Evolutionary conservation across 2,329 filamentous ascomycete genomes (phyloP).

Genomic region (Ophiosphaerella korrae): DNA sequence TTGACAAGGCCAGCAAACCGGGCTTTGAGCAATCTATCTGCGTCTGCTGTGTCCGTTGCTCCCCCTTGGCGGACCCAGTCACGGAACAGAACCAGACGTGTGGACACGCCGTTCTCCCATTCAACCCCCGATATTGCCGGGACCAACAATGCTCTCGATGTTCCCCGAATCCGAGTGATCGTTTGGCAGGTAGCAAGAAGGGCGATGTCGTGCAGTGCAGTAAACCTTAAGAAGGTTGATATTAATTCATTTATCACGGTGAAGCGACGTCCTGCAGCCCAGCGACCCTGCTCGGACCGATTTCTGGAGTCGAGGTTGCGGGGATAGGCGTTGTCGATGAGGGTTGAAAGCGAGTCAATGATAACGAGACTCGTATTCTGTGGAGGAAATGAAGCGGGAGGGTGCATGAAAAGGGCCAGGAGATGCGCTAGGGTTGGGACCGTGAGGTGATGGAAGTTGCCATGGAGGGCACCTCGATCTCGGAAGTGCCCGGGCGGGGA

Average conservation of each 20-base stretch:
- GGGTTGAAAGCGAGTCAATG: constrained; percentile 76
- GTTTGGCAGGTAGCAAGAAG: constrained; percentile 79
- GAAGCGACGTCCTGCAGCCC: constrained; percentile 57
- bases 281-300: constrained; percentile 52
- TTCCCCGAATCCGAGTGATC: constrained; percentile 76
- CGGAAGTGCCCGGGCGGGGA: constrained; percentile 15
- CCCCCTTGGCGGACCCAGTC: constrained; percentile 60
- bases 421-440: constrained; percentile 66
- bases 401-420: constrained; percentile 73
- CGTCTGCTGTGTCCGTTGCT: constrained; percentile 27
- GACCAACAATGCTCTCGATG: constrained; percentile 69
- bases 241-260: constrained; percentile 71
- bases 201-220: constrained; percentile 73
- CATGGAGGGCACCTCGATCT: constrained; percentile 37
- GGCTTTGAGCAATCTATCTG: constrained; percentile 37
- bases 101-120: constrained; percentile 81
- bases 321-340: constrained; percentile 79
- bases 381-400: constrained; percentile 68
- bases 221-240: constrained; percentile 68
- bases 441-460: constrained; percentile 69
- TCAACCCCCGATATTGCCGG: constrained; percentile 75
- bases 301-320: constrained; percentile 54
- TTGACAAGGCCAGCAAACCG: constrained; percentile 54
- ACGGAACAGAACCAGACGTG: constrained; percentile 76
- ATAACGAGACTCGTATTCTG: constrained; percentile 70